These are phyloP conservation scores for Coelastrella sp. DNA, from an alignment of 139 green algal species.

Conservation along the genomic window DNA sequence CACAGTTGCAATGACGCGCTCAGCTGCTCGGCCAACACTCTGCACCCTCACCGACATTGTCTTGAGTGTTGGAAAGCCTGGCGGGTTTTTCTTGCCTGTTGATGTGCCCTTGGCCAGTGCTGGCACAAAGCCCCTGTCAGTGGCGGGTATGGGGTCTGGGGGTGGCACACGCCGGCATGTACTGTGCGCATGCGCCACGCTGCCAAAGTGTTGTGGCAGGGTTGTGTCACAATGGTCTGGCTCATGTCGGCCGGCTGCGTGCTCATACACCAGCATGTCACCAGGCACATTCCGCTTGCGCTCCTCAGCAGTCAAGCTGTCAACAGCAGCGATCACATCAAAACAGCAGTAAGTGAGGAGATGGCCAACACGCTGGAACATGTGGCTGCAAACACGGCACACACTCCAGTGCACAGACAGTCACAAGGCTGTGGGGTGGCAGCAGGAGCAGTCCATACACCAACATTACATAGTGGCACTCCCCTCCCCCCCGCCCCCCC, in stretches of 20 bases:
- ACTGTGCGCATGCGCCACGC: slow-evolving; percentile 10
- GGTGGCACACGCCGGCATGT: slow-evolving; percentile 54
- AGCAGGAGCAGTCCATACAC: too few species aligned
- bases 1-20: too few species aligned
- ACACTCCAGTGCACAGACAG: neutral
- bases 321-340: neutral
- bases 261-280: slow-evolving; percentile 78
- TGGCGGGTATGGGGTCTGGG: slow-evolving; percentile 71
- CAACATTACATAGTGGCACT: too few species aligned
- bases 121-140: slow-evolving; percentile 77
- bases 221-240: slow-evolving; percentile 75
- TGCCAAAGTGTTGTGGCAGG: slow-evolving; percentile 62
- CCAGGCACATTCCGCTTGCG: slow-evolving; percentile 78
- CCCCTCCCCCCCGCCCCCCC: too few species aligned
- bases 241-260: slow-evolving; percentile 60
- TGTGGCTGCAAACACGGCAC: neutral
- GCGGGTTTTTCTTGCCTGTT: slow-evolving; percentile 59
- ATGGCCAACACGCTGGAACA: too few species aligned
- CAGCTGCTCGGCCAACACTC: neutral
- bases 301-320: slow-evolving; percentile 74
- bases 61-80: slow-evolving; percentile 50
- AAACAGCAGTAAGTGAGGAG: too few species aligned
- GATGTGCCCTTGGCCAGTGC: slow-evolving; percentile 71
- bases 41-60: slow-evolving; percentile 38
- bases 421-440: too few species aligned